A percentile compares a stretch with the other conserved stretches of the same genome.
These are phyloP conservation scores for Cyclanthera cordifolia DNA, from an alignment of 306 rosid species.

Conservation along the genomic window DNA sequence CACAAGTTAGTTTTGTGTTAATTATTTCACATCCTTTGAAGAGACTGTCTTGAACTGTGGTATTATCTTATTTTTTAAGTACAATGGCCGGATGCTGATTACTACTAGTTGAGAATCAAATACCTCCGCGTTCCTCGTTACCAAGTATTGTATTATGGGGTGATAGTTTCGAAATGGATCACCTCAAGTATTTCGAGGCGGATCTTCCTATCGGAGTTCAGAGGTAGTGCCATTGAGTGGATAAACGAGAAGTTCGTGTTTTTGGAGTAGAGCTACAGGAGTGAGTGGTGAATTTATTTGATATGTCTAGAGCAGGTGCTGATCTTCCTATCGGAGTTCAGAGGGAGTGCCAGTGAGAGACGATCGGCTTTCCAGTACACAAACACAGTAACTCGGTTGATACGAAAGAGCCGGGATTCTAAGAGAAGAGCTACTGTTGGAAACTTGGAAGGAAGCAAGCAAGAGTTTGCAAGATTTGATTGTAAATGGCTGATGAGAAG, in stretches of 20 bases:
- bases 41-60: neutral
- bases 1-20: slow-evolving; percentile 32
- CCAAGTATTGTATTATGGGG: neutral
- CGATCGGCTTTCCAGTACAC: neutral
- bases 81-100: neutral
- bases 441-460: slow-evolving; percentile 6
- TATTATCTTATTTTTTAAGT: neutral
- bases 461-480: slow-evolving; percentile 25
- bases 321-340: slow-evolving; percentile 24
- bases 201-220: too few species aligned
- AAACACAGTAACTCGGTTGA: neutral
- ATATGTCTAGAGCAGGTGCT: slow-evolving; percentile 39
- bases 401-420: neutral
- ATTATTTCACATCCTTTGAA: neutral
- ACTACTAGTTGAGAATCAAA: neutral
- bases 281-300: slow-evolving; percentile 6
- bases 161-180: neutral
- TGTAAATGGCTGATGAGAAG: slow-evolving; percentile 38
- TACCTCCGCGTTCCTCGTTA: neutral
- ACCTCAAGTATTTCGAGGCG: neutral
- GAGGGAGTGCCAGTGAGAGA: slow-evolving; percentile 6
- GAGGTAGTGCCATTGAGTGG: neutral
- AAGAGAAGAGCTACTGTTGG: neutral
- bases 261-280: neutral
- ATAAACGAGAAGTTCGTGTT: neutral